These are phyloP conservation scores for Infundibulicybe gibba DNA, from an alignment of 768 basidiomycete species.

Conservation along the genomic window DNA sequence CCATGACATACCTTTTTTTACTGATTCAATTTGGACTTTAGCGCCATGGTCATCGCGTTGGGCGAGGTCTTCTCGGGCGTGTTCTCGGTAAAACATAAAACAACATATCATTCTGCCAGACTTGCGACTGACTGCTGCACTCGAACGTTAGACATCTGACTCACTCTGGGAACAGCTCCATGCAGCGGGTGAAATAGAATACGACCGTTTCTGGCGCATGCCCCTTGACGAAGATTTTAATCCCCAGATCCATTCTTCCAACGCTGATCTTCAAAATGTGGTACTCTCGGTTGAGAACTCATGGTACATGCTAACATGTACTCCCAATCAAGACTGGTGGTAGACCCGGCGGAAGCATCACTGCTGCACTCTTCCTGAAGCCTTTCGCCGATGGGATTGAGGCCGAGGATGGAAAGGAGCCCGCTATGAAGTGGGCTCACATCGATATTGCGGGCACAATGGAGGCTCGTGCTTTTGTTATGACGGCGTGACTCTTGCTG, in stretches of 20 bases:
- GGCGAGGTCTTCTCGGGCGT: conserved; percentile 81
- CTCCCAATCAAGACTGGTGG: conserved; percentile 56
- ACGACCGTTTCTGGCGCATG: conserved; percentile 89
- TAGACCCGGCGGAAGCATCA: conserved; percentile 65
- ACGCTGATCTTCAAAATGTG: conserved; percentile 82
- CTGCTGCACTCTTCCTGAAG: conserved; percentile 86
- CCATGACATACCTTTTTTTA: not conserved
- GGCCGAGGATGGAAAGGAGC: conserved; percentile 48
- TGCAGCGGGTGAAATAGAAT: conserved; percentile 66
- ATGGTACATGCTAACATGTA: not conserved
- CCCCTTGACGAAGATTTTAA: conserved; percentile 82
- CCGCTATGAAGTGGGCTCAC: conserved; percentile 78
- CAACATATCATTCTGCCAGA: conserved; percentile 11
- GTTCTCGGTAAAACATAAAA: conserved; percentile 71
- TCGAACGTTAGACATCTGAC: conserved; percentile 55
- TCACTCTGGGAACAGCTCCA: conserved; percentile 69
- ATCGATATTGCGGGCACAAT: conserved; percentile 79
- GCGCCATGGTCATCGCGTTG: conserved; percentile 69
- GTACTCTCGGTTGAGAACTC: conserved; percentile 6
- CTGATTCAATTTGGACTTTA: conserved; percentile 16
- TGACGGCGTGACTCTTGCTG: conserved; percentile 16
- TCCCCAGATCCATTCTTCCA: conserved; percentile 71
- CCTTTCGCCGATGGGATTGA: conserved; percentile 77
- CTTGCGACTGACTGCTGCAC: not conserved
- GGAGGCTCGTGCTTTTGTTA: conserved; percentile 48